These are phyloP conservation scores for Mortierella sp. DNA, from an alignment of 371 early-diverging fungal species.

Conservation along the genomic window DNA sequence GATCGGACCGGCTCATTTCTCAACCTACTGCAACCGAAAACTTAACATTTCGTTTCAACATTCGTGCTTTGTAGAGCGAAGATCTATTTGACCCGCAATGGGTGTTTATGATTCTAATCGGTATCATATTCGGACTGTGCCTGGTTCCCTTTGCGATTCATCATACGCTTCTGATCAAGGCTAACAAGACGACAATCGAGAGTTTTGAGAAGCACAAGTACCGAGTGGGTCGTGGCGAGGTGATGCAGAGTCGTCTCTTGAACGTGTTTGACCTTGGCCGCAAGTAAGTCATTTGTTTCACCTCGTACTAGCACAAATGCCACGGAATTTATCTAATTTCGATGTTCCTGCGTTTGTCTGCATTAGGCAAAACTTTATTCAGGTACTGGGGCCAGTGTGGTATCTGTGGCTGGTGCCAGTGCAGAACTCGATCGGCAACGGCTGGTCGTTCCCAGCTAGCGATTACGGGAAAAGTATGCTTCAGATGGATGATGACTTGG, in stretches of 20 bases:
- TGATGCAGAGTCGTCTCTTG: conserved; percentile 53
- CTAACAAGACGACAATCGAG: conserved; percentile 61
- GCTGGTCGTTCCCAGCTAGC: conserved; percentile 50
- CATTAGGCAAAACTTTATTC: conserved; percentile 56
- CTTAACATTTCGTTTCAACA: background rate
- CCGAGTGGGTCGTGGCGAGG: conserved; percentile 42
- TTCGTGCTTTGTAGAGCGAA: conserved; percentile 18
- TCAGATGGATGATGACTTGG: conserved; percentile 17
- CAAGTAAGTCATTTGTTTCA: conserved; percentile 28
- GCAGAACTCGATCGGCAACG: conserved; percentile 47
- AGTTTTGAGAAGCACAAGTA: conserved; percentile 58
- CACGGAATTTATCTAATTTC: background rate
- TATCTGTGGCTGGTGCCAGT: conserved; percentile 60
- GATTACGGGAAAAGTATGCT: conserved; percentile 51
- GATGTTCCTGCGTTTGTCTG: background rate
- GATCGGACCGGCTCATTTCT: background rate
- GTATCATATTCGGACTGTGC: conserved; percentile 57
- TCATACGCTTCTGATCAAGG: conserved; percentile 55
- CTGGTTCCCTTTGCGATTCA: conserved; percentile 58
- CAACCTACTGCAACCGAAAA: too few relatives aligned
- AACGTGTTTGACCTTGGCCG: conserved; percentile 61
- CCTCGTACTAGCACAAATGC: background rate
- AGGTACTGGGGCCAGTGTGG: conserved; percentile 59
- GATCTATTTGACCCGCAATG: conserved; percentile 56
- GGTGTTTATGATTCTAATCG: conserved; percentile 56